These are phyloP conservation scores for Uncinocarpus reesii DNA, from an alignment of 2,329 filamentous ascomycete genomes.

Conservation along the genomic window DNA sequence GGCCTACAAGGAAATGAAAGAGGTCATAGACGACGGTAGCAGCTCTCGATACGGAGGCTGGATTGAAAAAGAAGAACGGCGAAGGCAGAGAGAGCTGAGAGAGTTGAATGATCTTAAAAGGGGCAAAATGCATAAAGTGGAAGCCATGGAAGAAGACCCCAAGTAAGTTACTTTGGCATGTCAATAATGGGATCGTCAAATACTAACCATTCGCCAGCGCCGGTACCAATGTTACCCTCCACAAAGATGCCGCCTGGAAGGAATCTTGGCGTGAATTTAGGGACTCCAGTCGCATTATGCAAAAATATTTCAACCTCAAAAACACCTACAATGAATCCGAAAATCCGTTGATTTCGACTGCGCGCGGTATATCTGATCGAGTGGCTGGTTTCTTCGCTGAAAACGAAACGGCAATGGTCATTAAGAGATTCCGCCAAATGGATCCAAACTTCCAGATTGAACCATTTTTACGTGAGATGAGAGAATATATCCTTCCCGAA, in stretches of 20 bases:
- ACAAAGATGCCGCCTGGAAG: conserved; percentile 97
- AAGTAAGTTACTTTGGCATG: conserved; percentile 50
- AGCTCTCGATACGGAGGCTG: conserved; percentile 93
- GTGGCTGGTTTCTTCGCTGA: conserved; percentile 95
- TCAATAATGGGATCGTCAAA: conserved; percentile 15
- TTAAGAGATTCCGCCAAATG: conserved; percentile 96
- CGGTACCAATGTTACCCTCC: conserved; percentile 84
- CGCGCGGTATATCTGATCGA: conserved; percentile 84
- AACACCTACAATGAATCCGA: conserved; percentile 90
- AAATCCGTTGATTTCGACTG: conserved; percentile 87
- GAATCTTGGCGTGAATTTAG: conserved; percentile 96
- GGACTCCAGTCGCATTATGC: conserved; percentile 78
- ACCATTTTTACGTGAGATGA: conserved; percentile 85
- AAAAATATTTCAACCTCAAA: conserved; percentile 77
- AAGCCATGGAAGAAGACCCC: conserved; percentile 70
- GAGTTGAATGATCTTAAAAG: conserved; percentile 52
- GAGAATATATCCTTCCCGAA: conserved; percentile 95
- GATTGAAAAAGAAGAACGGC: conserved; percentile 90
- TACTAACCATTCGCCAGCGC: conserved; percentile 50
- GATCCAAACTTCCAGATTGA: conserved; percentile 92
- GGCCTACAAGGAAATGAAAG: conserved; percentile 82
- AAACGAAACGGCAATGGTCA: conserved; percentile 94
- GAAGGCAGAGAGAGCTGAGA: conserved; percentile 62
- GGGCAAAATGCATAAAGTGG: conserved; percentile 40
- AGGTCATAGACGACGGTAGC: conserved; percentile 93